Evolutionary conservation across 352 stramenopile genomes (phyloP), one percentile per base, ranked within the genome.

Genomic region (Lagenidium sp.): DNA sequence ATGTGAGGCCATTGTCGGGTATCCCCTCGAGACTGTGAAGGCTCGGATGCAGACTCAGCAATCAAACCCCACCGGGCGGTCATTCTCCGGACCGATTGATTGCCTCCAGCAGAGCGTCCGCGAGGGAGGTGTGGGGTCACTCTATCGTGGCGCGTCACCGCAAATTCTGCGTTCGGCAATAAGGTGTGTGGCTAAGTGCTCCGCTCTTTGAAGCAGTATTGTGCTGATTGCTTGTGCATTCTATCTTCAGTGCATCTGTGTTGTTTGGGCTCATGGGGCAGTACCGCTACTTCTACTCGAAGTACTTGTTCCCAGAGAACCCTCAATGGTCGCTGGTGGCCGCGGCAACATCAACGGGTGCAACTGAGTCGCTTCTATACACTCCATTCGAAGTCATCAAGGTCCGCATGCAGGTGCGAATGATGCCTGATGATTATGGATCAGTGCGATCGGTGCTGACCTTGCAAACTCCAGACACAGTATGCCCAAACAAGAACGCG

Each of bases 191-290:
- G 24, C 13, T 7, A 39, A 18, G 20, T 31, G 31, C 21, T 15
- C 25, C 24, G 35, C 37, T 24, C 21, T 3, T 30, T 35, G 10
- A 11, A 15, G 29, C 29, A 15, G 29, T 35, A 15, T 36, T 20
- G 40, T 25, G 16, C 16, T n/a, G 3, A 13, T 13, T 4, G 18
- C 13, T 12, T 19, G 10, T 23, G 2, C 15, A 24, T 47, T 15
- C 2, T 3, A 8, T 31, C 39, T 4, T 16, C 22, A 64, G 56
- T 36, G 58, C 58, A 7, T 73, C 63, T 10, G 44, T 73, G 25
- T 52, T 73, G 3, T 73, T 73, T 46, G 63, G 63, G 12, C 49
- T 73, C 36, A 62, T 73, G 63, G 63, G 58, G n/a, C 63, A 73
- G 48, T 73, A 67, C 49, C 55, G 59, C 13, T 65, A 60, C 41